Evolutionary conservation across 805 yeast species (phyloP), one percentile per base, ranked within the genome.

Genomic region (Clavispora fructus): DNA sequence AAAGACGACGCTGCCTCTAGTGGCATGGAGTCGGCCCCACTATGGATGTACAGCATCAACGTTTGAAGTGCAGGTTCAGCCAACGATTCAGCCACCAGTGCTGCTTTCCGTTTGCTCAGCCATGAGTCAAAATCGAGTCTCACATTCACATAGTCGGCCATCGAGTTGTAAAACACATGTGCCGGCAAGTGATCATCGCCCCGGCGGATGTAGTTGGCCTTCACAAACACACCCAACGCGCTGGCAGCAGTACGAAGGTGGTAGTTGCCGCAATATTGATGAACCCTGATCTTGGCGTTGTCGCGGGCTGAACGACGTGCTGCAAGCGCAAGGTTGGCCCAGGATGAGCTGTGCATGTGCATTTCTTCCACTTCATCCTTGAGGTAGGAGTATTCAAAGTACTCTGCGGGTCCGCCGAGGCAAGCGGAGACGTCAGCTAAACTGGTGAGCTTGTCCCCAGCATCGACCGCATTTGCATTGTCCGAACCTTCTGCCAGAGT

Each of bases 121-220:
- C 97, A 92, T 0, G 78, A 72, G 55, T 87, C 95, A 65, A 85
- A 94, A 63, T 92, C 99, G 45, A 80, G 77, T 46, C 75, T 80
- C 30, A 87, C 74, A 56, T 87, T 87, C 23, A 88, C 81, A 60
- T 74, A 87, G 61, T 92, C 98, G 3, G 86, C 84, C 65, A 90
- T 69, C 6, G 85, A 75, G 61, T 92, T 92, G 67, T 92, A 92
- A 57, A 87, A 88, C 0, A 64, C 57, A 7, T 80, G 74, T 2
- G 65, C 53, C 1, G 65, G 64, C 3, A 68, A 45, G 12, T 53
- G 53, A 23, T 19, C 40, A 1, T 43, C 47, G 5, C 51, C 49
- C 3, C 47, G 48, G 39, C 71, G 63, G 28, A 67, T 58, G 7
- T 64, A 55, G 51, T 83, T 84, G 1, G 87, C 84, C 38, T 66